phyloP scores from a whole-genome alignment of 179 eudicot genomes.

The Patellifolia procumbens region DNA sequence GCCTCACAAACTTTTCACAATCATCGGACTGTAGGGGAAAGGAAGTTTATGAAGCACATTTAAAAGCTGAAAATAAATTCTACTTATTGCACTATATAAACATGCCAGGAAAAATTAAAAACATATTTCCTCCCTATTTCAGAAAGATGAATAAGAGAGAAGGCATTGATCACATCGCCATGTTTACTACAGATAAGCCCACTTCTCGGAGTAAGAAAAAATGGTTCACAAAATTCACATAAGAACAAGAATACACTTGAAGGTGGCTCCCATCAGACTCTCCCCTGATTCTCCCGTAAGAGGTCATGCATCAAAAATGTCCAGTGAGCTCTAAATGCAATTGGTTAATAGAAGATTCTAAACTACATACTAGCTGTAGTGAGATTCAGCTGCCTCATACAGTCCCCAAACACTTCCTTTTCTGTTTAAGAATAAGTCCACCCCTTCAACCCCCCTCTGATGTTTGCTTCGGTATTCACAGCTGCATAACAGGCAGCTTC shows the following conservation, averaged over 20 bases:
- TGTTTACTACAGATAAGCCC: no score
- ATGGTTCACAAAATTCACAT: no score
- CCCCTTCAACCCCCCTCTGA: no score
- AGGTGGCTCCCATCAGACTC: neutral
- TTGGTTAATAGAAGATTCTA: no score
- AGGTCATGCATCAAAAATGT: neutral
- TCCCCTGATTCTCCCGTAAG: neutral
- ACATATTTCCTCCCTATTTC: no score
- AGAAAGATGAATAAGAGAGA: no score
- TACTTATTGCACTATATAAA: neutral
- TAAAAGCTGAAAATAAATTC: neutral
- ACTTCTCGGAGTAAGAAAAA: no score
- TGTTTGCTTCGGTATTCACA: no score
- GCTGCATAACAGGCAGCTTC: no score
- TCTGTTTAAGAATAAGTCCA: no score
- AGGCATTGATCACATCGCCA: no score
- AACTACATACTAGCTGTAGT: neutral
- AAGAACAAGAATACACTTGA: neutral
- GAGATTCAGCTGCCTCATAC: neutral
- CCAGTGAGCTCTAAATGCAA: no score
- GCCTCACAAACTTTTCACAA: conserved; percentile 98
- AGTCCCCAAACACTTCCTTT: neutral
- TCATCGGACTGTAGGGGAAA: conserved; percentile 70
- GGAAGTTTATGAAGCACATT: neutral
- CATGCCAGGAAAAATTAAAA: neutral